Evolutionary conservation across 495 filamentous ascomycete species (phyloP), one percentile per base, ranked within the genome.

Genomic region (Cercophora newfieldiana): DNA sequence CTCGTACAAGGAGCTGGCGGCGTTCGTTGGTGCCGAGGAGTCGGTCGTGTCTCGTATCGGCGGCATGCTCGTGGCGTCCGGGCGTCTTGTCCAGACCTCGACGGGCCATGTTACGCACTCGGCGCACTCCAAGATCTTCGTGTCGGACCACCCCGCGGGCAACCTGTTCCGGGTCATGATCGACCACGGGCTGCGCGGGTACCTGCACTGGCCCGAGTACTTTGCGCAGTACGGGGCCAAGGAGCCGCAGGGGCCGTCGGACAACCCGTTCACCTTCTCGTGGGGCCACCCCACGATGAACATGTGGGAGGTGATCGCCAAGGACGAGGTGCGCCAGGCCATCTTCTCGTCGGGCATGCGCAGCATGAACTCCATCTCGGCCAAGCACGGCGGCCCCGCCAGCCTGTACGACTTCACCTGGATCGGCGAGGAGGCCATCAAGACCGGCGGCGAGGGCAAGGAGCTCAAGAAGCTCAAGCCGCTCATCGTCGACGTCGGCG

Each of bases 401-500:
- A 26, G 28, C 44, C 19, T 68, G 8, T 68, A 68, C 30, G 61
- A 64, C 48, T 64, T 68, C 21, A 5, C 53, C 0, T 68, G 59
- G 54, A 31, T 75, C 2, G 22, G 71, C 14, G 54, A 66, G 18
- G 70, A 63, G 8, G 69, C 69, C 1, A 25, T 22, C 7, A 28
- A 57, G 8, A 25, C 19, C 16, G 19, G 19, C 0, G 25, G 24
- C 37, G 26, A 62, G 12, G 25, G 3, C 44, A 51, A 62, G 16
- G 24, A 29, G 18, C 18, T 29, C 60, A 50, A 59, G 1, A 50
- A 59, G 1, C 30, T 55, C 31, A 26, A 29, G 30, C 28, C 64
- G 2, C 49, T 83, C 1, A 29, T 84, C 0, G 78, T 84, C 16
- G 82, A 84, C 61, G 75, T 84, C 0, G 81, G 77, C 18, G 81